Evolutionary conservation across 257 asterid species (phyloP), one percentile per base, ranked within the genome.

Genomic region (Galeopsis tetrahit): DNA sequence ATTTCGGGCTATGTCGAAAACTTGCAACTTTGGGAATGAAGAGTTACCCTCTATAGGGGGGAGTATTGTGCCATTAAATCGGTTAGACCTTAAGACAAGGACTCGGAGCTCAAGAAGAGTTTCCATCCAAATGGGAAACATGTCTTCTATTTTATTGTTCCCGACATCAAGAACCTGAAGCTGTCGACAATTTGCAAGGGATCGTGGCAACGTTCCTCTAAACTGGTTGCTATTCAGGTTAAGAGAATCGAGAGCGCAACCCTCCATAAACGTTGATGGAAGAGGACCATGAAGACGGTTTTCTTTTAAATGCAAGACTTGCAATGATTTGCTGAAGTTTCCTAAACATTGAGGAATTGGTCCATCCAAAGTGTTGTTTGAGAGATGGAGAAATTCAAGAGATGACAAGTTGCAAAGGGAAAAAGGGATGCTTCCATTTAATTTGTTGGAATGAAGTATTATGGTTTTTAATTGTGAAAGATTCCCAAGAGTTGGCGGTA

Each of bases 11-110:
- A 49, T 49, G 56, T 49, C 56, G 56, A 49, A 49, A 49, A 49
- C 56, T 49, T 49, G 56, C 56, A 49, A 49, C 56, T 49, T 49
- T n/a, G 56, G 56, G 14, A 49, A 49, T 49, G 56, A 49, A 49
- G 56, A 49, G n/a, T 49, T 49, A 0, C 28, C 9, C 6, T 49
- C 14, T 4, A 28, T 4, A 49, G 28, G 56, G 56, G 4, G 56
- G 2, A n/a, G 5, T 49, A 49, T 5, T 2, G 56, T 49, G 9
- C 56, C 56, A 14, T 49, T 49, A 49, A 49, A 49, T 5, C 3
- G n/a, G 8, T 49, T 49, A 14, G 56, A 49, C 28, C 56, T 49
- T 28, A 49, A 49, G 56, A 49, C 56, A 49, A 49, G 56, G 28
- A 49, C 56, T 49, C 56, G 56, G 9, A 49, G 56, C 28, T 49